These are phyloP conservation scores for Geranomyces michiganensis DNA, from an alignment of 192 early-diverging fungal genomes.

Conservation along the genomic window DNA sequence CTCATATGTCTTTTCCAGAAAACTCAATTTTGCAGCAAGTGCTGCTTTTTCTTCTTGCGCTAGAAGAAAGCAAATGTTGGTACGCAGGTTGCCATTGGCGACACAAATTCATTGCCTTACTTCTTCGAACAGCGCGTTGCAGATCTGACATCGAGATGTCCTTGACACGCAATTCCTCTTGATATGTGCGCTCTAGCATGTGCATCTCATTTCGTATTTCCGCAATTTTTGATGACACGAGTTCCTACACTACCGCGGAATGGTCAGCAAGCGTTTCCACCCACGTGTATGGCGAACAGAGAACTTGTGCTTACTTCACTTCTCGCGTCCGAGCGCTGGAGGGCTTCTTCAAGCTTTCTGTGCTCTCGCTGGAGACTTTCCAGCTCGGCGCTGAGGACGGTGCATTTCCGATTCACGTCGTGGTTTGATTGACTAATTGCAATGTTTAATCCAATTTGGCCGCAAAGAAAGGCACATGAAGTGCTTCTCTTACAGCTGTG, in stretches of 20 bases:
- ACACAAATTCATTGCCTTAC: background rate
- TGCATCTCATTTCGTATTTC: slow-evolving; percentile 41
- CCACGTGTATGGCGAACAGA: background rate
- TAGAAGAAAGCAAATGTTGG: background rate
- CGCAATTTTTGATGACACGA: slow-evolving; percentile 27
- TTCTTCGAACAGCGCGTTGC: slow-evolving; percentile 31
- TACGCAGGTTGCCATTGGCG: background rate
- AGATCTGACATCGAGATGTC: slow-evolving; percentile 39
- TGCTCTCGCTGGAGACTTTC: slow-evolving; percentile 32
- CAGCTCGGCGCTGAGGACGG: slow-evolving; percentile 26
- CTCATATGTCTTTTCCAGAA: background rate
- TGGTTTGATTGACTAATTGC: slow-evolving; percentile 19
- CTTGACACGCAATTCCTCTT: slow-evolving; percentile 42
- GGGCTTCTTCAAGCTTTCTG: slow-evolving; percentile 28
- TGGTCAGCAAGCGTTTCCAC: background rate
- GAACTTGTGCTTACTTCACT: slow-evolving; percentile 18
- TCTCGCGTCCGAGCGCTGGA: slow-evolving; percentile 31
- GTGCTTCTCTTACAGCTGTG: slow-evolving; percentile 28
- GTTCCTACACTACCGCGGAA: slow-evolving; percentile 24
- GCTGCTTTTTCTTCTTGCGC: slow-evolving; percentile 24
- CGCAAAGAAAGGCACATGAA: background rate
- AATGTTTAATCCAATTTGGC: background rate
- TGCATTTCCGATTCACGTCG: slow-evolving; percentile 30
- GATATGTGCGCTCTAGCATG: slow-evolving; percentile 24
- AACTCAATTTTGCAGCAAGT: background rate